Evolutionary conservation across 2,329 filamentous ascomycete species (phyloP).

Genomic region (Epichloe hybrida): DNA sequence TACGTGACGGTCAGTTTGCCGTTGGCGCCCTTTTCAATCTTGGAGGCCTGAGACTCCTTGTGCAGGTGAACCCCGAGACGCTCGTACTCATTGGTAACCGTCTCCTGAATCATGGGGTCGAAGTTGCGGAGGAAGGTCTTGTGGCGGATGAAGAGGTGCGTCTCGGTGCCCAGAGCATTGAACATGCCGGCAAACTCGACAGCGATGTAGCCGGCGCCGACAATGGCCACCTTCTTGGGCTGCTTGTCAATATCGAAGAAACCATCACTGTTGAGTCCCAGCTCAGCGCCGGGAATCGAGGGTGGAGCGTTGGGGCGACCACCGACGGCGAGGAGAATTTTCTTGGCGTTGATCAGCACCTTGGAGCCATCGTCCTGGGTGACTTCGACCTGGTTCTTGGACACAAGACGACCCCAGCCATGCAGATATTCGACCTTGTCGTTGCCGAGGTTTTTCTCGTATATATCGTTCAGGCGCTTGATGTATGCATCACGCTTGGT

Average conservation of each 20-base stretch:
- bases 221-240: slow-evolving; percentile 72
- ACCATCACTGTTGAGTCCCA: slow-evolving; percentile 67
- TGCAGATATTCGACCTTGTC: slow-evolving; percentile 76
- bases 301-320: slow-evolving; percentile 56
- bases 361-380: slow-evolving; percentile 57
- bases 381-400: slow-evolving; percentile 61
- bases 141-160: slow-evolving; percentile 74
- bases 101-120: slow-evolving; percentile 77
- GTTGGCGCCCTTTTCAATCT: slow-evolving; percentile 57
- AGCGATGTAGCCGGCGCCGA: slow-evolving; percentile 79
- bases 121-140: slow-evolving; percentile 67
- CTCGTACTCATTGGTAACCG: slow-evolving; percentile 67
- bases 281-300: slow-evolving; percentile 59
- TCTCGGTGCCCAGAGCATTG: slow-evolving; percentile 70
- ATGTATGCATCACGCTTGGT: slow-evolving; percentile 74
- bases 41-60: slow-evolving; percentile 52
- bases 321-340: slow-evolving; percentile 70
- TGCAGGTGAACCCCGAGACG: slow-evolving; percentile 65
- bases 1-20: slow-evolving; percentile 64
- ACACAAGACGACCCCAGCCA: slow-evolving; percentile 58
- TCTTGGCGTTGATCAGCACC: slow-evolving; percentile 63
- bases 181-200: slow-evolving; percentile 89
- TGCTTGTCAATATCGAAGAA: slow-evolving; percentile 75
- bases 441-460: slow-evolving; percentile 69
- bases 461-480: slow-evolving; percentile 72